phyloP scores from a whole-genome alignment of 78 protist species.

The Salpingoeca rosetta region DNA sequence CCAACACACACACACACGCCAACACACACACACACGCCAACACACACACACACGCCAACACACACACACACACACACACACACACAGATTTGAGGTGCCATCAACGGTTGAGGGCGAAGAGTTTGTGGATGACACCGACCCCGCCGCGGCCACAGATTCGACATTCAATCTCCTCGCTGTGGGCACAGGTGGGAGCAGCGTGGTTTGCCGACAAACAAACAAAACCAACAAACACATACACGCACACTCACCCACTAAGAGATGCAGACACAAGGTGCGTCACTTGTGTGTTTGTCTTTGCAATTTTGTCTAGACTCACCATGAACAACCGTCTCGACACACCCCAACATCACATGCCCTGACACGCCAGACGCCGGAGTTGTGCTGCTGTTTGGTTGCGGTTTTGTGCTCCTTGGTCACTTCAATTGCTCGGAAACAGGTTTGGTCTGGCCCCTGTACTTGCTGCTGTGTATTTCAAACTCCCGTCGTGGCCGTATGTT shows the following conservation, averaged over 20 bases:
- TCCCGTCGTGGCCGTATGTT: not conserved
- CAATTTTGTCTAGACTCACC: not conserved
- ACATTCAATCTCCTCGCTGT: not conserved
- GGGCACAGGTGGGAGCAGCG: not conserved
- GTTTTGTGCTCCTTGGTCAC: conserved; percentile 4
- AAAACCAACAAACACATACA: not conserved
- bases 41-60: not conserved
- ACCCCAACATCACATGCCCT: no score
- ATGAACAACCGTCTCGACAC: conserved; percentile 14
- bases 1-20: no score
- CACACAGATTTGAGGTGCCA: not conserved
- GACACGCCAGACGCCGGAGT: no score
- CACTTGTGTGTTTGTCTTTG: no score
- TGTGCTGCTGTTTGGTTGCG: conserved; percentile 41
- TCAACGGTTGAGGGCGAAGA: conserved; percentile 57
- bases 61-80: not conserved
- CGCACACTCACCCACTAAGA: not conserved
- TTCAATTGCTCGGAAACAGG: conserved; percentile 43
- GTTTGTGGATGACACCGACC: conserved; percentile 72
- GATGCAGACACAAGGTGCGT: not conserved
- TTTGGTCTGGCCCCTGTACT: conserved; percentile 16
- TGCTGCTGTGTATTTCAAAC: not conserved
- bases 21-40: not conserved
- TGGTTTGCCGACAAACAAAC: no score
- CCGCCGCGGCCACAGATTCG: conserved; percentile 62